Conservation (phyloP, 1,139 yeast species). For the Yamadazyma diospyri region DNA sequence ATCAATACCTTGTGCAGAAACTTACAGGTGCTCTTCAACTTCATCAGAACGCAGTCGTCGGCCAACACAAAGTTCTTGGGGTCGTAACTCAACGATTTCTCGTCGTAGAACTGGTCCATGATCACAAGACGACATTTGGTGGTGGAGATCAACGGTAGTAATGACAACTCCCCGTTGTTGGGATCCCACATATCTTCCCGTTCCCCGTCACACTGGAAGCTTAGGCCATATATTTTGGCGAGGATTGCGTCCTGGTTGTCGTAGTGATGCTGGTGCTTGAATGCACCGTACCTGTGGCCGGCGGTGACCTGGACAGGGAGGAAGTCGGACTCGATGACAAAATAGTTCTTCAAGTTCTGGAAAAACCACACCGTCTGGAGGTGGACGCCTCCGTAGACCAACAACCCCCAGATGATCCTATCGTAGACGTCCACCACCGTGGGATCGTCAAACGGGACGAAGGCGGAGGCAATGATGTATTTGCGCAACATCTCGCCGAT, state of each 20-base stretch:
- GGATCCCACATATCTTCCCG: conserved; percentile 18
- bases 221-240: conserved; percentile 12
- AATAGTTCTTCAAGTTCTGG: conserved; percentile 19
- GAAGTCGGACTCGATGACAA: conserved; percentile 19
- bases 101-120: conserved; percentile 22
- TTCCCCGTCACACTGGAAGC: conserved; percentile 13
- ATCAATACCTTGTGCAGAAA: conserved; percentile 4
- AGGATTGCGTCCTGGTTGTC: conserved; percentile 22
- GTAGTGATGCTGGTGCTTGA: conserved; percentile 9
- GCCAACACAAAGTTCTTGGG: conserved; percentile 7
- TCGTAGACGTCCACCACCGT: conserved; percentile 27
- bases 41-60: conserved; percentile 4
- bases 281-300: conserved; percentile 14
- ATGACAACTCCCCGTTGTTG: conserved; percentile 13
- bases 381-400: conserved; percentile 44
- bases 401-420: conserved; percentile 34
- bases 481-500: conserved; percentile 30
- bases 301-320: conserved; percentile 19
- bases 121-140: conserved; percentile 12
- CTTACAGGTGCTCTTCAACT: conserved; percentile 11
- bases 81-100: conserved; percentile 10
- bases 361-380: conserved; percentile 41
- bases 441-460: conserved; percentile 35
- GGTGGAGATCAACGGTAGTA: conserved; percentile 24
- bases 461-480: conserved; percentile 27